A percentile compares a stretch with the other conserved stretches of the same genome.
Conservation (phyloP, 1,284 basidiomycete species). For the Microbotryum violaceum region DNA sequence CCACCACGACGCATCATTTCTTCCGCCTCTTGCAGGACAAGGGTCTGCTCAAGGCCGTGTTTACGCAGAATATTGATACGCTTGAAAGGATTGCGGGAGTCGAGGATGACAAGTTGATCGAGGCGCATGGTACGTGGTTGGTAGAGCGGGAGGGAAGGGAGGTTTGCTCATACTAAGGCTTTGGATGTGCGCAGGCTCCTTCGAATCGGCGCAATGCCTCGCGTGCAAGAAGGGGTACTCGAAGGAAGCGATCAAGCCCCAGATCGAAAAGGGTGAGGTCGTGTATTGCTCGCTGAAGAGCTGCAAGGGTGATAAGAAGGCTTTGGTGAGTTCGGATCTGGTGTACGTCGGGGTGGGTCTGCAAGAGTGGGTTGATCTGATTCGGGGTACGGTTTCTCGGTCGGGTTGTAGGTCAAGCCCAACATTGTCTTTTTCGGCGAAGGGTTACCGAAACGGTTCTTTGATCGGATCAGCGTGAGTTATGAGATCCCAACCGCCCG, state of each 20-base stretch:
- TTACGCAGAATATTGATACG: conserved; percentile 57
- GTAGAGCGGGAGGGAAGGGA: background rate
- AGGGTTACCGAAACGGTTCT: conserved; percentile 44
- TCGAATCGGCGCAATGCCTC: conserved; percentile 59
- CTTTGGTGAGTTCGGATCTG: conserved; percentile 5
- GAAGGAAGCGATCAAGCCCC: conserved; percentile 58
- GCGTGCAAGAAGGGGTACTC: conserved; percentile 56
- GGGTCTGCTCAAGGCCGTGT: conserved; percentile 50
- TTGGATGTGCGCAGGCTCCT: conserved; percentile 27
- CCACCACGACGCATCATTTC: conserved; percentile 85
- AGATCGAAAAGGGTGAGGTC: conserved; percentile 49
- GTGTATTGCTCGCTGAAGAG: conserved; percentile 24
- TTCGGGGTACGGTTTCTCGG: too few relatives aligned
- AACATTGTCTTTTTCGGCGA: conserved; percentile 96
- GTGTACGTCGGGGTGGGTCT: background rate
- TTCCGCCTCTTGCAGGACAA: conserved; percentile 65
- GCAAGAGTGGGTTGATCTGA: background rate
- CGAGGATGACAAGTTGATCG: conserved; percentile 64
- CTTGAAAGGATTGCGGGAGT: conserved; percentile 81
- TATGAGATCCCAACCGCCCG: background rate
- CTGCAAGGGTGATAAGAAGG: conserved; percentile 22
- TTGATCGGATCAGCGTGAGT: conserved; percentile 31
- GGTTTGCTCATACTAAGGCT: background rate
- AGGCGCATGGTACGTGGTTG: conserved; percentile 65
- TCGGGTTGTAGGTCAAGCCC: conserved; percentile 46